These are phyloP conservation scores for Gelatoporia subvermispora DNA, from an alignment of 768 basidiomycete genomes.

Conservation along the genomic window DNA sequence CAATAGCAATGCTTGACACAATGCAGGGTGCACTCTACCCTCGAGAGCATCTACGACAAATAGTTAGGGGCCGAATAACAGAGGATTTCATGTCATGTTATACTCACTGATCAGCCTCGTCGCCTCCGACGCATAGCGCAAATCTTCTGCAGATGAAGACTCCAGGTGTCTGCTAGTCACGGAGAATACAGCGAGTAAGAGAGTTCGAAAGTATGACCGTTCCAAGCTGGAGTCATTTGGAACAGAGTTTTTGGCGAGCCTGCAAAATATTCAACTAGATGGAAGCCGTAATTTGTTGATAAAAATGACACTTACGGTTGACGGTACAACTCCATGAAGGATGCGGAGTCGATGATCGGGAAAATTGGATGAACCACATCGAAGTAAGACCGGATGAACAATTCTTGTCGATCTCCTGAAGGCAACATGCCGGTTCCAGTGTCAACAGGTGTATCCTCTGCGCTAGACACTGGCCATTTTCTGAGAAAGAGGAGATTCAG, in stretches of 20 bases:
- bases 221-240: neutral
- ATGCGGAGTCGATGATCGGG: neutral
- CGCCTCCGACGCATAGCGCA: neutral
- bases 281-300: no score
- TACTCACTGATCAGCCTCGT: neutral
- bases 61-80: neutral
- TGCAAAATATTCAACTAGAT: neutral
- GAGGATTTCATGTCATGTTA: neutral
- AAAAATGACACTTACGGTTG: constrained; percentile 1
- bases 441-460: neutral
- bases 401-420: constrained; percentile 1
- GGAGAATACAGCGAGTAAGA: neutral
- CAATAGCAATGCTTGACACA: constrained; percentile 1
- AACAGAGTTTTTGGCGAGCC: neutral
- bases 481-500: no score
- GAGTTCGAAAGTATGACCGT: neutral
- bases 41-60: neutral
- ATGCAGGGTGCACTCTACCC: neutral
- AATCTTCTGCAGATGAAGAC: no score
- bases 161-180: neutral
- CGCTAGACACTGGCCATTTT: neutral
- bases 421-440: no score
- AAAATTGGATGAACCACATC: constrained; percentile 3
- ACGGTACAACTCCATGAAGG: neutral
- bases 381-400: neutral